Percentiles rank a stretch among this genome's conserved stretches.
phyloP scores from a whole-genome alignment of 2,329 filamentous ascomycete species.

The Rhynchosporium secalis region DNA sequence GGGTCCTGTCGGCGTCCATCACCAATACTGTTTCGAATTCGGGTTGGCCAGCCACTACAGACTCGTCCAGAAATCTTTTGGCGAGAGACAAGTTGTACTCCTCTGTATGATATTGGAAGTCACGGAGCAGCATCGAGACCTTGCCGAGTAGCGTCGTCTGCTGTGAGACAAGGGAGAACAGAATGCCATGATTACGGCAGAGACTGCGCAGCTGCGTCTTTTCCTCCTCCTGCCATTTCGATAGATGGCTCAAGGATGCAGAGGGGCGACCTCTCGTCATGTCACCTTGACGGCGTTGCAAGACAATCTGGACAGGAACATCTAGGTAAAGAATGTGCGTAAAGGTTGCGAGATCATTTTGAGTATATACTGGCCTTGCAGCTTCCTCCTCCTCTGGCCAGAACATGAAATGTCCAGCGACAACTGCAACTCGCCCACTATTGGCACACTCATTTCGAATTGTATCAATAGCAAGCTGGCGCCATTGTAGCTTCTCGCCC shows the following conservation, averaged over 20 bases:
- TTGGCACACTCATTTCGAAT: conserved; percentile 44
- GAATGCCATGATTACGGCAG: conserved; percentile 48
- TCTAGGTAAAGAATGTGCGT: conserved; percentile 62
- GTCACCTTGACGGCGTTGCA: conserved; percentile 44
- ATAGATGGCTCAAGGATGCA: conserved; percentile 44
- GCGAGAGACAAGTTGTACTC: conserved; percentile 40
- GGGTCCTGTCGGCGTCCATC: conserved; percentile 58
- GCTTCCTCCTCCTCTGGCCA: conserved; percentile 43
- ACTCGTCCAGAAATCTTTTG: conserved; percentile 18
- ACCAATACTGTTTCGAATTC: conserved; percentile 51
- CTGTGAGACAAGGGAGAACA: not conserved
- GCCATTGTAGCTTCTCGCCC: conserved; percentile 42
- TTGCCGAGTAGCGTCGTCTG: not conserved
- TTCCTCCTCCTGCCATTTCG: conserved; percentile 50
- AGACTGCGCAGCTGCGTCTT: conserved; percentile 44
- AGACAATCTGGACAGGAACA: conserved; percentile 42
- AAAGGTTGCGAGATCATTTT: conserved; percentile 48
- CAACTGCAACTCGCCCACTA: conserved; percentile 45
- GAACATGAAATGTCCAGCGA: conserved; percentile 58
- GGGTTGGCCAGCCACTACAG: conserved; percentile 16
- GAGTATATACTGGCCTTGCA: conserved; percentile 44
- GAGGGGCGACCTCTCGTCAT: conserved; percentile 39
- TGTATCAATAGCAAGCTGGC: conserved; percentile 47
- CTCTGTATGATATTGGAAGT: conserved; percentile 45
- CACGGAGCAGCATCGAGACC: conserved; percentile 36